Evolutionary conservation across 352 stramenopile genomes (phyloP).

Genomic region (Phytopythium kandeliae): DNA sequence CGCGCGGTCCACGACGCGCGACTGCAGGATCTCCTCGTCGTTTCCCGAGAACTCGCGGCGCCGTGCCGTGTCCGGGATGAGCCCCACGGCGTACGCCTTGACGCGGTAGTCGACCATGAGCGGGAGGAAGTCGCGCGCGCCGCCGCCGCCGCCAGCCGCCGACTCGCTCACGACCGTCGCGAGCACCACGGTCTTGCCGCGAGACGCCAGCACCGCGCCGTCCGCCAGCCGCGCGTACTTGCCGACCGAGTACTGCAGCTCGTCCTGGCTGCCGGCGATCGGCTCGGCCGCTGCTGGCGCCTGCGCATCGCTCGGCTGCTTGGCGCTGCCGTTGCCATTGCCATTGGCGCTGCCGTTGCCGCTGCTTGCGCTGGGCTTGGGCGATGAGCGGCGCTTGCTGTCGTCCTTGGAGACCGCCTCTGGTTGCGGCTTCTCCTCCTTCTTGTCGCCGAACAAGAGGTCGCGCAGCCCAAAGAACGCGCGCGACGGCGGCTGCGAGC

Average conservation of each 20-base stretch:
- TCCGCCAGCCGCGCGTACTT: conserved; percentile 85
- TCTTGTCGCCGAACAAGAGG: conserved; percentile 55
- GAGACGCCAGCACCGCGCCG: conserved; percentile 76
- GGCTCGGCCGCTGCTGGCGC: conserved; percentile 7
- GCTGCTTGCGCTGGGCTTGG: conserved; percentile 8
- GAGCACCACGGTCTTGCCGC: conserved; percentile 83
- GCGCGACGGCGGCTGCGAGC: conserved; percentile 24
- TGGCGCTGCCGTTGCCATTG: conserved; percentile 1
- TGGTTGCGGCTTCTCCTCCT: conserved; percentile 11
- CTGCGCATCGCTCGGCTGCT: neutral
- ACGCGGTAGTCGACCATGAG: conserved; percentile 94
- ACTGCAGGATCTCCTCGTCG: conserved; percentile 96
- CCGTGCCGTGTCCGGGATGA: conserved; percentile 86
- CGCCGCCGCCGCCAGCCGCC: conserved; percentile 5
- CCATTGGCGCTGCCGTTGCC: conserved; percentile 1
- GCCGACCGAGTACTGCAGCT: conserved; percentile 53
- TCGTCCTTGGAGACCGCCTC: neutral
- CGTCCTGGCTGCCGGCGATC: conserved; percentile 44
- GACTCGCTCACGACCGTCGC: conserved; percentile 74
- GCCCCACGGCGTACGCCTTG: conserved; percentile 77
- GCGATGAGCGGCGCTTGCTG: neutral
- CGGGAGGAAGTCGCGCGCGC: conserved; percentile 72
- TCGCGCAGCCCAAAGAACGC: conserved; percentile 64
- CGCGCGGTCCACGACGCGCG: conserved; percentile 94
- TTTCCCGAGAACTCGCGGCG: conserved; percentile 87